Percentiles rank a stretch among this genome's conserved stretches.
These are phyloP conservation scores for Fusarium miscanthi DNA, from an alignment of 2,329 filamentous ascomycete species.

Conservation along the genomic window DNA sequence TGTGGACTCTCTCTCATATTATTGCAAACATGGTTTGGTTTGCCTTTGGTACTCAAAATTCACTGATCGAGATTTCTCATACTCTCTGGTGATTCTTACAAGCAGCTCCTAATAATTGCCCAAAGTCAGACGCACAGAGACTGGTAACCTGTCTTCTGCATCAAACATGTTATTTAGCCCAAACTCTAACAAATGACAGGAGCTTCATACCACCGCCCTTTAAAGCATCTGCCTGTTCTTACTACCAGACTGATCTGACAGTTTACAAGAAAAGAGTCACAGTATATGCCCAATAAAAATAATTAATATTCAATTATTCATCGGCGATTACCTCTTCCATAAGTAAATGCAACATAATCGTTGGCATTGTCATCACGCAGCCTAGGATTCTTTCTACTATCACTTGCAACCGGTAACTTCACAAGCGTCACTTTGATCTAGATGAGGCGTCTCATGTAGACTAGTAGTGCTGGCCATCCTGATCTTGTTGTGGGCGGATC, in stretches of 20 bases:
- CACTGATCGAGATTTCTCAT: not conserved
- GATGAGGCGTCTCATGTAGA: not conserved
- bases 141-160: not conserved
- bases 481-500: not conserved
- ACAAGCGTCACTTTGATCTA: not conserved
- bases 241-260: not conserved
- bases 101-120: not conserved
- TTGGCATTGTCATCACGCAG: not conserved
- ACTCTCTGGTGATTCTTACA: not conserved
- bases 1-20: not conserved
- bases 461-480: not conserved
- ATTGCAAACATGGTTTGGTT: not conserved
- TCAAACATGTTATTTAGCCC: not conserved
- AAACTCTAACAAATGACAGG: not conserved
- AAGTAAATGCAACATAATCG: not conserved
- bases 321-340: conserved; percentile 1
- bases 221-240: conserved; percentile 6
- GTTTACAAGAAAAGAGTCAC: not conserved
- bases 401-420: not conserved
- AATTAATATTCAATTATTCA: not conserved
- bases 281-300: not conserved
- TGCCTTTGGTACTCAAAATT: not conserved
- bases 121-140: not conserved
- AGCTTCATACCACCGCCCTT: not conserved
- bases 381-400: not conserved